Base-by-base conservation (phyloP, 139 green algal species). In the Ettlia oleoabundans region DNA sequence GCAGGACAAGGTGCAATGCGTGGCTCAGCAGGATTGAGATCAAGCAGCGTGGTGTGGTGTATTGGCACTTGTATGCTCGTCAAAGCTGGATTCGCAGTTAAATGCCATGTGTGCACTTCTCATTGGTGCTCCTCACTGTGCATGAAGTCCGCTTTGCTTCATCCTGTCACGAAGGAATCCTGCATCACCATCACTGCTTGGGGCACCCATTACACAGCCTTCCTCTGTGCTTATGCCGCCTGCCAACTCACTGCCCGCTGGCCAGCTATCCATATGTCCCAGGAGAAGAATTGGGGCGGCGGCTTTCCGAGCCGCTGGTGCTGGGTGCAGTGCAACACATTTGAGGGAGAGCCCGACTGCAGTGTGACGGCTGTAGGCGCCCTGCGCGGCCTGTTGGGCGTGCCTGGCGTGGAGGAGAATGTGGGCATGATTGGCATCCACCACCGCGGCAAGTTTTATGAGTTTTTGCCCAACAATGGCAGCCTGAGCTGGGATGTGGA, bases 261-360 rank as follows among this genome's bases (percentile, higher is more conserved):
- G n/a, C n/a, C n/a, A n/a, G n/a, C n/a, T n/a, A n/a, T n/a, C 81
- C 24, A 75, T 83, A 4, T 89, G 88, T 55, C 52, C 32, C 37
- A 70, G 58, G 96, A 99, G 85, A 99, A 99, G 90, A 99, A 99
- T 90, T 99, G 96, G 96, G 96, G 97, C 33, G 96, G 91, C 37
- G 94, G 95, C 70, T 99, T 99, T 88, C 97, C 97, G 2, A 89
- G 83, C 35, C 93, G 91, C 69, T 99, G 96, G 96, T 93, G 93
- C 79, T 99, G 96, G 96, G 67, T 97, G 13, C 94, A 98, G 86
- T 98, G 96, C 90, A 98, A 98, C 86, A 89, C 88, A 0, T 99
- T 98, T 84, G 86, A 95, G 85, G 88, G 84, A 86, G 84, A 69
- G 37, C 85, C 89, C 3, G 89, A 91, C 4, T 81, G 96, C 13